These are phyloP conservation scores for Tricholoma furcatifolium DNA, from an alignment of 768 basidiomycete species.

Conservation along the genomic window DNA sequence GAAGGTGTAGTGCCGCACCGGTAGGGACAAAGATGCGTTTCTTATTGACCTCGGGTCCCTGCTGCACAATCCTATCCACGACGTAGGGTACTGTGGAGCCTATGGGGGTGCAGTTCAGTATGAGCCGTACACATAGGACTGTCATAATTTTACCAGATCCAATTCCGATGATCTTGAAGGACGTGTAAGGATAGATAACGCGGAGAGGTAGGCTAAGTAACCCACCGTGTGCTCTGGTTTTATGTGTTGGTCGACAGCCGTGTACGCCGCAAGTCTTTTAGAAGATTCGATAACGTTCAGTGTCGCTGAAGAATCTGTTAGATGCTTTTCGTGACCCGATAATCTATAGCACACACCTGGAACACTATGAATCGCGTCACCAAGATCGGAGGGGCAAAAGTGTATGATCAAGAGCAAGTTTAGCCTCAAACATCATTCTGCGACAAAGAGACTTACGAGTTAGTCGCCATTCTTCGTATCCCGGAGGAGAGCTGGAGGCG, in stretches of 20 bases:
- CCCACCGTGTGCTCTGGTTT: constrained; percentile 77
- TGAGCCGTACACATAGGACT: constrained; percentile 7
- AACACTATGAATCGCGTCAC: background rate
- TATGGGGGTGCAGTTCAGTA: constrained; percentile 18
- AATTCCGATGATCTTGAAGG: constrained; percentile 74
- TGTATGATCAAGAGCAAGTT: background rate
- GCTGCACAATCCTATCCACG: constrained; percentile 88
- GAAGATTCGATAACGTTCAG: constrained; percentile 68
- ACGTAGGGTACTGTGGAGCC: constrained; percentile 97
- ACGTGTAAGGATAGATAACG: background rate
- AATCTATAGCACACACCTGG: background rate
- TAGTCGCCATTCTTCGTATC: background rate
- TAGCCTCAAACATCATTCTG: background rate
- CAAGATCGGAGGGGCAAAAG: background rate
- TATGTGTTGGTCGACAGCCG: constrained; percentile 91
- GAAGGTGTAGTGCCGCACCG: constrained; percentile 38
- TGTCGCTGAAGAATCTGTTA: background rate
- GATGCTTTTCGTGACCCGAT: background rate
- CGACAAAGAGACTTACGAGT: background rate
- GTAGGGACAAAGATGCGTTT: constrained; percentile 89
- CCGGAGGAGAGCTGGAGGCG: background rate
- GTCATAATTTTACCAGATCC: constrained; percentile 61
- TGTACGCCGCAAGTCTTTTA: constrained; percentile 89
- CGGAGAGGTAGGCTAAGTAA: constrained; percentile 5
- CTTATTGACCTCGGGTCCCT: constrained; percentile 74